Evolutionary conservation across 495 filamentous ascomycete genomes (phyloP).

Genomic region (Cercophora newfieldiana): DNA sequence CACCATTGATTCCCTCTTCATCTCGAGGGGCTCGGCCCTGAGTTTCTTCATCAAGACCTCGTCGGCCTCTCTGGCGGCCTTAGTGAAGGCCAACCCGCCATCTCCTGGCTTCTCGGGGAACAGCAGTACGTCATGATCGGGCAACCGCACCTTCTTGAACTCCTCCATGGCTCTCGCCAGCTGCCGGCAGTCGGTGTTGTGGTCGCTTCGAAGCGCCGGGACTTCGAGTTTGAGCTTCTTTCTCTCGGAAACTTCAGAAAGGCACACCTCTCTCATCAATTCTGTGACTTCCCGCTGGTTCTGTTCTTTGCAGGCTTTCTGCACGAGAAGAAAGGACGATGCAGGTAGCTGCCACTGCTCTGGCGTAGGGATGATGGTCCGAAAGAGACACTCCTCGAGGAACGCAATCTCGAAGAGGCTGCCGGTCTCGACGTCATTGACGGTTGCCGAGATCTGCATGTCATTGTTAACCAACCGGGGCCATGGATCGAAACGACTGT

Average conservation of each 20-base stretch:
- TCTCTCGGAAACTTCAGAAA: constrained; percentile 6
- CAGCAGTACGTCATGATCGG: constrained; percentile 45
- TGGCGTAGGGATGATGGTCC: constrained; percentile 21
- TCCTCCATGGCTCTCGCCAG: constrained; percentile 35
- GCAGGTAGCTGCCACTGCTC: constrained; percentile 21
- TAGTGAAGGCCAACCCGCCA: constrained; percentile 43
- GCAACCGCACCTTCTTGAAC: constrained; percentile 33
- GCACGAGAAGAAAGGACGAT: constrained; percentile 25
- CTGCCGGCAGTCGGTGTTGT: constrained; percentile 45
- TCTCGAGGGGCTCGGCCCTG: constrained; percentile 23
- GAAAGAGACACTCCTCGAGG: constrained; percentile 28
- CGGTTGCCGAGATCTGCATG: constrained; percentile 18
- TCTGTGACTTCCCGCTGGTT: constrained; percentile 15
- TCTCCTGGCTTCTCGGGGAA: constrained; percentile 45
- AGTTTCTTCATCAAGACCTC: constrained; percentile 8
- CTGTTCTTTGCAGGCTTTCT: constrained; percentile 21
- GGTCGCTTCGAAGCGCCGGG: constrained; percentile 52
- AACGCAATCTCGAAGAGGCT: constrained; percentile 17
- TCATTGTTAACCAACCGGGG: constrained; percentile 13
- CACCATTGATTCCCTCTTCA: constrained; percentile 20
- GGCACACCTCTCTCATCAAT: constrained; percentile 23
- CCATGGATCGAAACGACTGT: constrained; percentile 29
- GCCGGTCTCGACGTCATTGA: constrained; percentile 18
- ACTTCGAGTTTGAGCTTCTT: constrained; percentile 49
- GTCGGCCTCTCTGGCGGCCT: background rate